Conservation (phyloP, 768 basidiomycete species). For the Hortiboletus campestris region DNA sequence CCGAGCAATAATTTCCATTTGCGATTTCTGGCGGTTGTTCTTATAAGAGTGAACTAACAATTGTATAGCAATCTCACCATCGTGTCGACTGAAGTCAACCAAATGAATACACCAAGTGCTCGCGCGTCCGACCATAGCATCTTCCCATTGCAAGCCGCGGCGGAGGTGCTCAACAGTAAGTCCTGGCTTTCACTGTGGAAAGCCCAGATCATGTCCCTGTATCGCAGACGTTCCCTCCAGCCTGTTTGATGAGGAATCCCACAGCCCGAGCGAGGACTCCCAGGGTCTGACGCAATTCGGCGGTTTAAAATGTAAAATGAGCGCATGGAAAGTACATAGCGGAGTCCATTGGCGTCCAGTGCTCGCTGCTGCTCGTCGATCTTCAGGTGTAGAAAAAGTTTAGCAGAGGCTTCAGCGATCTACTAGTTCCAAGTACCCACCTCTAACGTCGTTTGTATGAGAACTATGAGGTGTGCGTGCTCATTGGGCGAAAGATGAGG, state of each 20-base stretch:
- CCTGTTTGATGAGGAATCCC: slow-evolving; percentile 46
- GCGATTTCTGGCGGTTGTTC: slow-evolving; percentile 54
- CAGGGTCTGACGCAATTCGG: slow-evolving; percentile 49
- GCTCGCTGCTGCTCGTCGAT: slow-evolving; percentile 89
- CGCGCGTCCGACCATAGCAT: slow-evolving; percentile 90
- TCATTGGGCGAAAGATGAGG: slow-evolving; percentile 78
- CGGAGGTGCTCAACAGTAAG: slow-evolving; percentile 68
- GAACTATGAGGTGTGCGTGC: slow-evolving; percentile 75
- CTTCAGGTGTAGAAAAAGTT: slow-evolving; percentile 38
- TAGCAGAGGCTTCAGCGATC: background rate
- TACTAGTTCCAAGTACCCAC: slow-evolving; percentile 38
- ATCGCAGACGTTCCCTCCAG: slow-evolving; percentile 75
- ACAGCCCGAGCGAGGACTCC: slow-evolving; percentile 45
- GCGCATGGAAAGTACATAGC: slow-evolving; percentile 91
- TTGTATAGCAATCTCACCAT: slow-evolving; percentile 52
- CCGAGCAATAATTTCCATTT: slow-evolving; percentile 85
- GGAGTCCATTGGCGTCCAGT: slow-evolving; percentile 86
- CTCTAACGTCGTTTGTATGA: slow-evolving; percentile 86
- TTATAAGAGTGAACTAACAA: background rate
- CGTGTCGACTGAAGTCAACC: slow-evolving; percentile 77
- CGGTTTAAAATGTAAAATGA: slow-evolving; percentile 85
- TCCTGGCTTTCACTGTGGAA: slow-evolving; percentile 95
- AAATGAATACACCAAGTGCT: slow-evolving; percentile 82
- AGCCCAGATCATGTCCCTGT: slow-evolving; percentile 96
- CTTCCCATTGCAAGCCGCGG: slow-evolving; percentile 73